Evolutionary conservation across 179 eudicot species (phyloP).

Genomic region (Pouteria campechiana): DNA sequence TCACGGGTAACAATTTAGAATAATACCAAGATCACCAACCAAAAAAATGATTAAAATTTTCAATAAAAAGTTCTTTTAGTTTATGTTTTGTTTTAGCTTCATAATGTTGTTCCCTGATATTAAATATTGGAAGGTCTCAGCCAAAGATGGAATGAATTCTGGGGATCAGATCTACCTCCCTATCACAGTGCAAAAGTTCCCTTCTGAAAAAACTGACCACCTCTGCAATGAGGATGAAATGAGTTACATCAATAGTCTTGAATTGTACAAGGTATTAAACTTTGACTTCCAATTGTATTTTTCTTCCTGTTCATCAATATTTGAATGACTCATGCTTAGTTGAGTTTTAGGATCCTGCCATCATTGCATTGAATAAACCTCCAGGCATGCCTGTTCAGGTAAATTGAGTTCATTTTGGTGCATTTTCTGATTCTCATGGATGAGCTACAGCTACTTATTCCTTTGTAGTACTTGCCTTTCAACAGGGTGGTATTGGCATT

Average conservation of each 20-base stretch:
- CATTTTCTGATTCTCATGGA: background rate
- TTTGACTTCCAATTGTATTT: background rate
- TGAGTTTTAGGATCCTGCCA: slow-evolving; percentile 78
- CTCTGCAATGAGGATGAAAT: slow-evolving; percentile 41
- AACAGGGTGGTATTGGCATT: slow-evolving; percentile 78
- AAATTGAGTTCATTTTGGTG: background rate
- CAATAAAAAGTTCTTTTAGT: no score
- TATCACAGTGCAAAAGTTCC: slow-evolving; percentile 32
- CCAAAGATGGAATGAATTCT: slow-evolving; percentile 53
- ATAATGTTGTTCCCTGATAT: no score
- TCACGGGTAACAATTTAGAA: slow-evolving; percentile 48
- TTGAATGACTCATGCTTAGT: background rate
- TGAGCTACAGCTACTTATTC: no score
- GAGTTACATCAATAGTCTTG: slow-evolving; percentile 53
- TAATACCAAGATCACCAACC: no score
- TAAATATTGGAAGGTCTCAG: slow-evolving; percentile 51
- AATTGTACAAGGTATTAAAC: slow-evolving; percentile 61
- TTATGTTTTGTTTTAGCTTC: no score
- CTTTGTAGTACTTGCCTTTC: slow-evolving; percentile 1
- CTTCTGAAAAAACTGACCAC: slow-evolving; percentile 22
- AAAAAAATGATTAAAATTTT: no score
- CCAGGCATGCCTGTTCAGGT: slow-evolving; percentile 97
- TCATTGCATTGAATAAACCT: slow-evolving; percentile 85
- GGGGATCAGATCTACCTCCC: slow-evolving; percentile 81
- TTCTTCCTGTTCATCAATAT: background rate